Evolutionary conservation across 148 eudicot genomes (phyloP), one percentile per base, ranked within the genome.

Genomic region (Heliosperma pusillum): DNA sequence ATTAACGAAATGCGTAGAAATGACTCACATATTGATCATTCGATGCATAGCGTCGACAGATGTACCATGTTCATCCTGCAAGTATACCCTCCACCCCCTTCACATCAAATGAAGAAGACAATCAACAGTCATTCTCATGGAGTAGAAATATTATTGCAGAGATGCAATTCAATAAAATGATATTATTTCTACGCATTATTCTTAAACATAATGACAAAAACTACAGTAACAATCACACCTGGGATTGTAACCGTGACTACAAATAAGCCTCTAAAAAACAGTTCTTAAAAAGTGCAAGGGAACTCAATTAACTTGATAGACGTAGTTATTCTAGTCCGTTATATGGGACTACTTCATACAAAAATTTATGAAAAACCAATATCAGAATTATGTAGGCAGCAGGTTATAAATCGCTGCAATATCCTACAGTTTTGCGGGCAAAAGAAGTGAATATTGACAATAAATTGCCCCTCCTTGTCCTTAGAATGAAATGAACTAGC

Each of bases 51-150:
- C 88, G 10, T 82, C 83, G 36, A 57, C 74, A 72, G 88, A 82
- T 71, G 88, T 82, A 61, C 85, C 88, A 64, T 85, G 75, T 66
- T 85, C 88, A 70, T 82, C 85, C 72, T 77, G 85, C 82, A 85
- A 68, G 72, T 82, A 85, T 59, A 85, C 82, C 72, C 87, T 74
- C 85, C 87, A 85, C 11, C 87, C 85, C 80, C 87, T 85, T 71
- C 26, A 71, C 12, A 63, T 3, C 30, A 74, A 11, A 61, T 1
- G 63, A 76, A 13, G 19, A 76, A 60, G 2, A 61, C 16, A 66
- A 22, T 25, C 17, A 55, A 33, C 59, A 15, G 11, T 78, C 24
- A 58, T 25, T 27, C 66, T 17, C 53, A 50, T 55, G 27, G 22
- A 52, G 9, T 20, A 75, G 29, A 65, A 17, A 26, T 47, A 69